These are phyloP conservation scores for Erodium moschatum DNA, from an alignment of 441 rosid genomes.

Conservation along the genomic window DNA sequence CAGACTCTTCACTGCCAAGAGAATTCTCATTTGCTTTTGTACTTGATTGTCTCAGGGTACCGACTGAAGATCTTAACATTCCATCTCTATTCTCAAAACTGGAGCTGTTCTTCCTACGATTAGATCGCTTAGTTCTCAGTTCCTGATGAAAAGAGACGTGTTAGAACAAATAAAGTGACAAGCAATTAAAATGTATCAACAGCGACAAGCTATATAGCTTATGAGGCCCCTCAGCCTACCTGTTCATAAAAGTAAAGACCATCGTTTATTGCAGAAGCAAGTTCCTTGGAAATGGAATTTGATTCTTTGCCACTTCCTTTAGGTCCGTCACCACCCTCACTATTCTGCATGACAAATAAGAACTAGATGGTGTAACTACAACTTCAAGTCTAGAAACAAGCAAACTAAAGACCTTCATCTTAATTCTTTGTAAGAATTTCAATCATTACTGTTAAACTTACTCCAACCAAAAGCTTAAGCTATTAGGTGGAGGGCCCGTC, in stretches of 20 bases:
- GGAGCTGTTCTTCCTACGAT: constrained; percentile 43
- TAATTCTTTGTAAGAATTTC: too few relatives aligned
- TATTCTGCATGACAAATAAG: constrained; percentile 57
- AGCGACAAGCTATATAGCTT: neutral
- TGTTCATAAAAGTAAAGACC: constrained; percentile 91
- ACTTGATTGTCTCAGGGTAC: constrained; percentile 35
- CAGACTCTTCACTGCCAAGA: constrained; percentile 43
- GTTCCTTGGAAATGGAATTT: constrained; percentile 54
- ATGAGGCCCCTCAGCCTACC: constrained; percentile 32
- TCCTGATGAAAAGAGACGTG: constrained; percentile 40
- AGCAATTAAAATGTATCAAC: constrained; percentile 1
- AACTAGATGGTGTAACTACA: neutral
- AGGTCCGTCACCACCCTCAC: constrained; percentile 40
- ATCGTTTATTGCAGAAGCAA: constrained; percentile 76
- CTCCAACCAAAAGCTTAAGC: too few relatives aligned
- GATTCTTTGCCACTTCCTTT: constrained; percentile 38
- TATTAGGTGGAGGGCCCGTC: too few relatives aligned
- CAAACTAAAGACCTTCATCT: neutral
- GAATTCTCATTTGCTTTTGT: constrained; percentile 41
- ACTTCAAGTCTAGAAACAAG: neutral
- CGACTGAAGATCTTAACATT: constrained; percentile 29
- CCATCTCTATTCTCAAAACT: constrained; percentile 52
- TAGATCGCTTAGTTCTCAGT: constrained; percentile 48
- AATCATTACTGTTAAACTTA: too few relatives aligned
- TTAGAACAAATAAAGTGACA: constrained; percentile 15